A percentile compares a stretch with the other conserved stretches of the same genome.
These are phyloP conservation scores for Eucalyptus marginata DNA, from an alignment of 345 rosid genomes.

Conservation along the genomic window DNA sequence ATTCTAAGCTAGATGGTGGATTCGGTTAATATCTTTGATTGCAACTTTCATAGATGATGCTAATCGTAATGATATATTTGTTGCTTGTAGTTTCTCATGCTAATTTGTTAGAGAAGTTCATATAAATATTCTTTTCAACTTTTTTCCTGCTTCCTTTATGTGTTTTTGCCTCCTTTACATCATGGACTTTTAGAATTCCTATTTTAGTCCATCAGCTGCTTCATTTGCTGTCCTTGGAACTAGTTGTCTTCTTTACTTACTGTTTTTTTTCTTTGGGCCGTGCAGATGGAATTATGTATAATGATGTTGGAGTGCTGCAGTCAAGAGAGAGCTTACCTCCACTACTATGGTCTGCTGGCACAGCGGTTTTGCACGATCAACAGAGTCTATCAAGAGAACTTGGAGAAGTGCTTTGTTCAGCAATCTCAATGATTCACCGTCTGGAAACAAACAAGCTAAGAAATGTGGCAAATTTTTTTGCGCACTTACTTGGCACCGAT, in stretches of 20 bases:
- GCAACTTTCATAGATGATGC: too few relatives aligned
- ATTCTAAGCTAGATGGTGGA: too few relatives aligned
- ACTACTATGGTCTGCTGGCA: slow-evolving; percentile 73
- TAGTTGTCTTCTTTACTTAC: neutral
- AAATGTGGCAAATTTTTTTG: slow-evolving; percentile 87
- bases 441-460: slow-evolving; percentile 85
- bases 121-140: too few relatives aligned
- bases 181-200: too few relatives aligned
- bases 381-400: slow-evolving; percentile 81
- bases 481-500: slow-evolving; percentile 83
- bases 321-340: slow-evolving; percentile 10
- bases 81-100: too few relatives aligned
- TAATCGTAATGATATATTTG: too few relatives aligned
- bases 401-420: slow-evolving; percentile 83
- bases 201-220: neutral
- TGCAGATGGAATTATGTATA: slow-evolving; percentile 87
- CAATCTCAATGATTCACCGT: slow-evolving; percentile 90
- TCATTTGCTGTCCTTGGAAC: neutral
- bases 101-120: too few relatives aligned
- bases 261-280: neutral
- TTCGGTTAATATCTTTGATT: too few relatives aligned
- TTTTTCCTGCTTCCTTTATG: too few relatives aligned
- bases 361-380: slow-evolving; percentile 93
- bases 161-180: too few relatives aligned
- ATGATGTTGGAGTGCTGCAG: slow-evolving; percentile 7